Evolutionary conservation across 2,329 filamentous ascomycete genomes (phyloP).

Genomic region (Trichoderma cornu-damae): DNA sequence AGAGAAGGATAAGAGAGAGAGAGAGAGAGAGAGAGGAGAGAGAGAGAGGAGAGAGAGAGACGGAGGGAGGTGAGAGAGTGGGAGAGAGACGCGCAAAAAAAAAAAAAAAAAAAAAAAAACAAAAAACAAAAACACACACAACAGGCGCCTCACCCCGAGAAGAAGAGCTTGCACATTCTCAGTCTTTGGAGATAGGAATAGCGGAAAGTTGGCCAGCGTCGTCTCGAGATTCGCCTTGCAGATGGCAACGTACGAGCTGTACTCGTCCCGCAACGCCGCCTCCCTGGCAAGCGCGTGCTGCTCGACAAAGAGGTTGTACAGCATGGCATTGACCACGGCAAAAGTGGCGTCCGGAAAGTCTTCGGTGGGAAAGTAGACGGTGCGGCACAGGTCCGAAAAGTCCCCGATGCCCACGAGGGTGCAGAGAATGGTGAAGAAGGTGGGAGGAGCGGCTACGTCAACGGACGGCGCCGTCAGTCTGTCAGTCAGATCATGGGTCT

Average conservation of each 20-base stretch:
- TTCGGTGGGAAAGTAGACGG: slow-evolving; percentile 49
- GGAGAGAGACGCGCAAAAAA: no score
- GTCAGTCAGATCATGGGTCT: not conserved
- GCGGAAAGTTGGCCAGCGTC: slow-evolving; percentile 45
- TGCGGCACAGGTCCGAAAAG: slow-evolving; percentile 46
- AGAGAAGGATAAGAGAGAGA: no score
- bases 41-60: no score
- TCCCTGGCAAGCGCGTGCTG: slow-evolving; percentile 37
- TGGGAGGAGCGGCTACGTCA: slow-evolving; percentile 39
- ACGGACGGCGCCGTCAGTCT: no score
- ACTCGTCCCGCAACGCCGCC: slow-evolving; percentile 31
- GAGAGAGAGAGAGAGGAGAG: no score
- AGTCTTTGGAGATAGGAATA: slow-evolving; percentile 51
- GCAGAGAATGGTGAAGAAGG: slow-evolving; percentile 47
- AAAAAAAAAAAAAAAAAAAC: no score
- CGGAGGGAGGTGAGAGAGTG: no score
- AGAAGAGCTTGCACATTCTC: slow-evolving; percentile 54
- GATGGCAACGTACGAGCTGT: slow-evolving; percentile 36
- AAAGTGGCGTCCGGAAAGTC: slow-evolving; percentile 47
- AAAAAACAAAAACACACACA: no score
- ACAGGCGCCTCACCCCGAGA: slow-evolving; percentile 55
- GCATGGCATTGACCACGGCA: slow-evolving; percentile 45
- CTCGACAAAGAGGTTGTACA: slow-evolving; percentile 48
- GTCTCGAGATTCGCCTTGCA: slow-evolving; percentile 49
- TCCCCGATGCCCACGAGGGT: slow-evolving; percentile 46